These are phyloP conservation scores for Phytophthora ohioensis DNA, from an alignment of 352 stramenopile species.

Conservation along the genomic window DNA sequence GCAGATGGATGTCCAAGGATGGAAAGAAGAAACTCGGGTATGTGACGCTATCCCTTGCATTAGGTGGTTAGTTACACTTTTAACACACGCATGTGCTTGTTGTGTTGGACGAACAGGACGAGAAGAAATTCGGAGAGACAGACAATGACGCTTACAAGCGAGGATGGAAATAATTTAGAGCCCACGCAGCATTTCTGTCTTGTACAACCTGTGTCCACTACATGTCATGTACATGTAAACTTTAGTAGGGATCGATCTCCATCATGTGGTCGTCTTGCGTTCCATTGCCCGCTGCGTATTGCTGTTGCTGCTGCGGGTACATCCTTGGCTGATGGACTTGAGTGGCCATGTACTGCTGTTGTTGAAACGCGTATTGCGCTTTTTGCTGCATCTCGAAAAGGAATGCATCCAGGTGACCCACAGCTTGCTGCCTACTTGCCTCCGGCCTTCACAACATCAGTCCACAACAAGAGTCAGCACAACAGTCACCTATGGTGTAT, in stretches of 20 bases:
- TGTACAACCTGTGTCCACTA: constrained; percentile 13
- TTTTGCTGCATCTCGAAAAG: constrained; percentile 74
- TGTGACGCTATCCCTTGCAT: constrained; percentile 9
- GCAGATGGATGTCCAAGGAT: constrained; percentile 62
- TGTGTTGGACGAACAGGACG: constrained; percentile 40
- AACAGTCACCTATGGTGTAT: neutral
- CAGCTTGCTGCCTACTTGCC: constrained; percentile 58
- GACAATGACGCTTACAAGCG: constrained; percentile 85
- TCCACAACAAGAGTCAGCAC: constrained; percentile 14
- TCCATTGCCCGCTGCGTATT: constrained; percentile 23
- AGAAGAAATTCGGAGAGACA: constrained; percentile 68
- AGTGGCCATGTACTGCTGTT: constrained; percentile 47
- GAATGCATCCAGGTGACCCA: constrained; percentile 66
- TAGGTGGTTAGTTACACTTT: neutral
- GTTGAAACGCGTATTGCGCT: constrained; percentile 43
- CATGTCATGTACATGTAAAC: neutral
- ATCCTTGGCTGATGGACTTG: constrained; percentile 44
- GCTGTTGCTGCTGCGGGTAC: constrained; percentile 35
- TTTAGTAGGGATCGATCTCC: constrained; percentile 61
- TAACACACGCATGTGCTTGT: constrained; percentile 13
- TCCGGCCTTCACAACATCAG: constrained; percentile 41
- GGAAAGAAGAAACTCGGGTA: constrained; percentile 75
- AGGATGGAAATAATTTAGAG: constrained; percentile 78
- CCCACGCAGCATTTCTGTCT: constrained; percentile 21
- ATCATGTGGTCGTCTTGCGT: constrained; percentile 64